Evolutionary conservation across 106 monocot species (phyloP).

Genomic region (Alisma plantagoaquatica): DNA sequence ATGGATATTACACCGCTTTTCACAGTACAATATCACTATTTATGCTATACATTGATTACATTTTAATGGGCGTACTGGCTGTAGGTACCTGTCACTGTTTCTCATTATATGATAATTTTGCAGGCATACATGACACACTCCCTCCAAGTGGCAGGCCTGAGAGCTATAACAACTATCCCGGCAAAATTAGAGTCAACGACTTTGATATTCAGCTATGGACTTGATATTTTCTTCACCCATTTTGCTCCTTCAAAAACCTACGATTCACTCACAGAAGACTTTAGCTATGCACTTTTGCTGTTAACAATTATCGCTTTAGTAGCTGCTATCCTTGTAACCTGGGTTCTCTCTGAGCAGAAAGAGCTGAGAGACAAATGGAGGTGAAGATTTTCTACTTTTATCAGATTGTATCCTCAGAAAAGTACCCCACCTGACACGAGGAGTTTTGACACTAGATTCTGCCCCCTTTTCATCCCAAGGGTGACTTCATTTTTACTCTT

Average conservation of each 20-base stretch:
- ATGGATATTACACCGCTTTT: too few relatives aligned
- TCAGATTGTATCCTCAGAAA: too few relatives aligned
- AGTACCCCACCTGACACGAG: too few relatives aligned
- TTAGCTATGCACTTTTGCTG: slow-evolving; percentile 87
- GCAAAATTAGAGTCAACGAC: slow-evolving; percentile 87
- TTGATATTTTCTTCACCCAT: slow-evolving; percentile 87
- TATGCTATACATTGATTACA: too few relatives aligned
- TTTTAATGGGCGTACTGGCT: too few relatives aligned
- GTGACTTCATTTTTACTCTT: too few relatives aligned
- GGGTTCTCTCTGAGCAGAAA: slow-evolving; percentile 77
- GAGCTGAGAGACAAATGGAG: slow-evolving; percentile 91
- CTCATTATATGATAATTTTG: slow-evolving; percentile 1
- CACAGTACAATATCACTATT: too few relatives aligned
- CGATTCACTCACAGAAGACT: slow-evolving; percentile 97
- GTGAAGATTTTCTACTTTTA: too few relatives aligned
- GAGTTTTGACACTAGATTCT: too few relatives aligned
- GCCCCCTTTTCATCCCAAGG: too few relatives aligned
- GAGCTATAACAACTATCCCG: slow-evolving; percentile 65
- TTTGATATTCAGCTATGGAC: slow-evolving; percentile 76
- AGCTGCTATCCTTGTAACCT: slow-evolving; percentile 72
- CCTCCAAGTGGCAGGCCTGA: slow-evolving; percentile 87
- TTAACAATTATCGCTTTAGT: slow-evolving; percentile 78
- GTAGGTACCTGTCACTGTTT: neutral
- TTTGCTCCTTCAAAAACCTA: slow-evolving; percentile 94
- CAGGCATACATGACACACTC: slow-evolving; percentile 94